Conservation (phyloP, 2,329 filamentous ascomycete genomes). For the Pseudogymnoascus destructans region DNA sequence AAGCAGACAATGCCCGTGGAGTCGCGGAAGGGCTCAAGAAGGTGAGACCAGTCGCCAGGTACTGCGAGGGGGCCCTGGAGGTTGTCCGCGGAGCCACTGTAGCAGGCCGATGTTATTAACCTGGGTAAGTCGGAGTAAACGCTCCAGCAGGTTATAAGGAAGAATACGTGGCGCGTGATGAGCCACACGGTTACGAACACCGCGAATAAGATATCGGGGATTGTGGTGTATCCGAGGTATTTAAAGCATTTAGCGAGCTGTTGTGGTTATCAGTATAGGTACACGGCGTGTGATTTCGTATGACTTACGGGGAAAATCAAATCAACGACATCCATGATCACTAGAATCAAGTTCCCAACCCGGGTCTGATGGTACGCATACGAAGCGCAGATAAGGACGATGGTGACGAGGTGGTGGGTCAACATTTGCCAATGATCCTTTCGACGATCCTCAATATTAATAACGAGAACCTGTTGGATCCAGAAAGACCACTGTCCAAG, state of each 20-base stretch:
- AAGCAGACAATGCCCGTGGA: constrained; percentile 67
- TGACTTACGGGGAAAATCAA: constrained; percentile 68
- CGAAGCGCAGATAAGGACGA: constrained; percentile 62
- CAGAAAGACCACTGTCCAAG: constrained; percentile 84
- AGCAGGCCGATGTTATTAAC: constrained; percentile 59
- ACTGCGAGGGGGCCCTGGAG: constrained; percentile 40
- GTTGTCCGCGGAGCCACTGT: constrained; percentile 42
- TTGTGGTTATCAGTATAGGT: constrained; percentile 10
- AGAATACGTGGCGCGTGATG: constrained; percentile 67
- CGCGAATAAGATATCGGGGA: constrained; percentile 75
- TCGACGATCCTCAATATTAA: constrained; percentile 84
- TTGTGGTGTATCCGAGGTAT: constrained; percentile 62
- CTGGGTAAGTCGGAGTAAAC: constrained; percentile 53
- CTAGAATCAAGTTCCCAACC: constrained; percentile 77
- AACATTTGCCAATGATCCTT: constrained; percentile 98
- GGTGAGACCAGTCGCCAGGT: constrained; percentile 43
- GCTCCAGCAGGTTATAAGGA: constrained; percentile 69
- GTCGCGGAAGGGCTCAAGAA: constrained; percentile 62
- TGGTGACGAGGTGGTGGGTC: constrained; percentile 84
- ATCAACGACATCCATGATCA: constrained; percentile 89
- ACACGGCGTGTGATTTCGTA: background rate
- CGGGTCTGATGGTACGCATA: constrained; percentile 81
- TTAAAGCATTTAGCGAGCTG: constrained; percentile 87
- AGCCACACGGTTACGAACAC: constrained; percentile 82
- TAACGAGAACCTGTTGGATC: constrained; percentile 85